Evolutionary conservation across 257 asterid genomes (phyloP).

Genomic region (Scutellaria minor): DNA sequence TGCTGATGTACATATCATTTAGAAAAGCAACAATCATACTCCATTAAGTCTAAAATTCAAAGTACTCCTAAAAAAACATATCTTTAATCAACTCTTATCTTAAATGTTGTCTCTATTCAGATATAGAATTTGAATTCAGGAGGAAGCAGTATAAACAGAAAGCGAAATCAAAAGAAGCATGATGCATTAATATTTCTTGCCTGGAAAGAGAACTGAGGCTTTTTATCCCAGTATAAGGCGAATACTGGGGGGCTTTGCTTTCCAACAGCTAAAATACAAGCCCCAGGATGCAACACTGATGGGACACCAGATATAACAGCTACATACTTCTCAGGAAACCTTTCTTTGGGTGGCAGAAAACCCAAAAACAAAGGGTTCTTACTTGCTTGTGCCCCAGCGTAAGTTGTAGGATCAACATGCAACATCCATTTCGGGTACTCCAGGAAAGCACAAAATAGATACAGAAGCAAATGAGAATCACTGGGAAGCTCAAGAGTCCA

Average conservation of each 20-base stretch:
- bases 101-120: background rate
- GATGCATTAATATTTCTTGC: slow-evolving; percentile 47
- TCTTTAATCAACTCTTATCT: background rate
- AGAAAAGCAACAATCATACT: background rate
- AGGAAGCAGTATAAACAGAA: slow-evolving; percentile 1
- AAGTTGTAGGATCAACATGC: slow-evolving; percentile 85
- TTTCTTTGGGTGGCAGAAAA: slow-evolving; percentile 86
- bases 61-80: background rate
- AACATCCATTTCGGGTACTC: slow-evolving; percentile 98
- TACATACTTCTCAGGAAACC: slow-evolving; percentile 89
- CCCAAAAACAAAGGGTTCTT: slow-evolving; percentile 93
- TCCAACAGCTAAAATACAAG: slow-evolving; percentile 87
- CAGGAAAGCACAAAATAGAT: slow-evolving; percentile 90
- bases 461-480: slow-evolving; percentile 88
- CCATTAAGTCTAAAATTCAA: background rate
- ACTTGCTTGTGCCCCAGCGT: slow-evolving; percentile 83
- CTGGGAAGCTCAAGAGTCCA: slow-evolving; percentile 84
- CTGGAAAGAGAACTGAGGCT: slow-evolving; percentile 94
- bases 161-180: slow-evolving; percentile 20
- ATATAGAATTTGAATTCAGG: background rate
- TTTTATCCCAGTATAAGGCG: slow-evolving; percentile 89
- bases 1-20: background rate
- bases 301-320: slow-evolving; percentile 84
- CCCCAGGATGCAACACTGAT: slow-evolving; percentile 90
- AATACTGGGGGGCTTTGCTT: slow-evolving; percentile 86